Base-by-base conservation (phyloP, 129 eudicot species). In the Tanacetum coccineum region DNA sequence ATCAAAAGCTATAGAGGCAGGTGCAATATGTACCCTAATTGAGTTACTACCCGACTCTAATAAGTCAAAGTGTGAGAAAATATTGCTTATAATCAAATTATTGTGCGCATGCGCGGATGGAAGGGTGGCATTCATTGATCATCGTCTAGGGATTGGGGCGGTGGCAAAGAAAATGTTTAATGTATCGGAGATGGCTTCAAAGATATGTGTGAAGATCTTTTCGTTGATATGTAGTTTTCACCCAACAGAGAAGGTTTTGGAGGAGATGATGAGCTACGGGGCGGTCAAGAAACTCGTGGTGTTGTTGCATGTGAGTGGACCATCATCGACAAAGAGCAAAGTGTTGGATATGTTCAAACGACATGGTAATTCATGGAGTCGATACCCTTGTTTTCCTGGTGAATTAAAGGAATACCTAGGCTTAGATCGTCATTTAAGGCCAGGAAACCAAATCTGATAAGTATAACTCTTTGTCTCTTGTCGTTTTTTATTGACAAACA, bases 11-110 rank as follows among this genome's bases (percentile, higher is more conserved):
- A 86, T 89, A n/a, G 96, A 89, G 40, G 95, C 91, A 0, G 96
- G 96, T 9, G 95, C 84, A 22, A 48, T 89, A n/a, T 81, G 90
- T n/a, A 81, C 88, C 49, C 65, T 89, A 13, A 72, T 89, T 13
- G 95, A 89, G 88, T 74, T 89, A 21, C 76, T 89, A 7, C 88
- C 95, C 0, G 95, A 89, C n/a, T 81, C 95, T 32, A 86, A 58
- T 53, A n/a, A 81, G 25, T 82, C 96, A 42, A 89, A 67, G 47
- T 74, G 88, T 46, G 96, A 89, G 72, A 86, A 80, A 61, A 73
- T 80, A 17, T 21, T 89, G 72, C 72, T 63, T 19, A 11, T 86
- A 65, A 78, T 89, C 10, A 89, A 84, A 63, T 13, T 86, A 51
- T 20, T 89, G 46, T 86, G 96, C 44, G 84, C 86, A 74, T 78